Conservation (phyloP, 208 protist genomes). For the Entamoeba invadens region DNA sequence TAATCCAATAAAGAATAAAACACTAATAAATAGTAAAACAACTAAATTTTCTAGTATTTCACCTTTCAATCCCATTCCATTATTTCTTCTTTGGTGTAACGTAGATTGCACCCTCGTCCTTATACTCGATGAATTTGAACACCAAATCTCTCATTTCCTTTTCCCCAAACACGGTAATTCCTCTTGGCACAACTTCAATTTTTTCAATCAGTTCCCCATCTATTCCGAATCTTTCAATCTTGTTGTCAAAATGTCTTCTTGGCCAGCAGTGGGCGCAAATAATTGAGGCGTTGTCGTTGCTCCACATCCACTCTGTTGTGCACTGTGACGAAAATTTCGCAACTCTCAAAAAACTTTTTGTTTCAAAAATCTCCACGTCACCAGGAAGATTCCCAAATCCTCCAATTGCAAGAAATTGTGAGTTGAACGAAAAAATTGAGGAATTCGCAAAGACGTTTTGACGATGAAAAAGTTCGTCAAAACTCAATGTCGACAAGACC, state of each 20-base stretch:
- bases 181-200: background rate
- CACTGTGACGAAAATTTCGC: background rate
- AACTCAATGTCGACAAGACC: background rate
- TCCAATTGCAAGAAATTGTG: background rate
- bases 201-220: background rate
- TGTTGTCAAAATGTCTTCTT: background rate
- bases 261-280: background rate
- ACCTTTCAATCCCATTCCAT: too few relatives aligned
- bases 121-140: background rate
- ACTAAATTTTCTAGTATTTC: too few relatives aligned
- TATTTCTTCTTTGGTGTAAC: background rate
- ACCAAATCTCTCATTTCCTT: background rate
- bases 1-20: too few relatives aligned
- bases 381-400: background rate
- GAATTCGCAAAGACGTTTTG: background rate
- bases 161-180: background rate
- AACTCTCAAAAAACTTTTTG: background rate
- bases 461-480: background rate
- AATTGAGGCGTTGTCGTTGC: background rate
- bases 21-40: too few relatives aligned
- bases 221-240: background rate
- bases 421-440: background rate
- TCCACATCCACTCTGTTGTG: background rate
- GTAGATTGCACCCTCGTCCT: background rate
- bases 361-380: background rate